Conservation (phyloP, 2,329 filamentous ascomycete genomes). For the Beauveria bassiana region DNA sequence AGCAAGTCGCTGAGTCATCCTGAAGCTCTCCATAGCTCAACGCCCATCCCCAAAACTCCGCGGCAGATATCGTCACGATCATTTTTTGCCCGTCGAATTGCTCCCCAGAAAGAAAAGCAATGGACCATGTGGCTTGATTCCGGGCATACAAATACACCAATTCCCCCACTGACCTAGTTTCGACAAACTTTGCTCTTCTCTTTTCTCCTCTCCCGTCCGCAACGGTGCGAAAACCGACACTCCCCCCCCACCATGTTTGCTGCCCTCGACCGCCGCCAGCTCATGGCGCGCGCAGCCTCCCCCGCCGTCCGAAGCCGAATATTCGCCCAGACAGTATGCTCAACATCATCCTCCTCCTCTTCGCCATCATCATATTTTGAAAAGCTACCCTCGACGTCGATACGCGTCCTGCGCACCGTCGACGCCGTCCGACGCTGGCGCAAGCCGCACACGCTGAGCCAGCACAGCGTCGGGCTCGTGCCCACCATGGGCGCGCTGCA, state of each 20-base stretch:
- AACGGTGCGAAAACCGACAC: not conserved
- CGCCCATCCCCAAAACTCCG: slow-evolving; percentile 37
- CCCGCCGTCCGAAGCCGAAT: not conserved
- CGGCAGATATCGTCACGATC: slow-evolving; percentile 41
- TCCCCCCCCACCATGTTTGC: not conserved
- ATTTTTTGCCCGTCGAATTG: slow-evolving; percentile 8
- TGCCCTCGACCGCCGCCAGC: not conserved
- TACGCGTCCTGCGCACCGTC: slow-evolving; percentile 71
- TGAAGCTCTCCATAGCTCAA: not conserved
- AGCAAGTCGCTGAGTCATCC: not conserved
- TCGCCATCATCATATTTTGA: slow-evolving; percentile 22
- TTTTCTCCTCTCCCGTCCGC: not conserved
- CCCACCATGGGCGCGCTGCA: slow-evolving; percentile 99
- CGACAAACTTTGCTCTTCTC: not conserved
- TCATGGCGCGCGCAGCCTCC: slow-evolving; percentile 5
- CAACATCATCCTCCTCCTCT: slow-evolving; percentile 10
- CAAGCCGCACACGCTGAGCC: slow-evolving; percentile 53
- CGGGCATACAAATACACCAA: not conserved
- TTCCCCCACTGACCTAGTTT: slow-evolving; percentile 1
- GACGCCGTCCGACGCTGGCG: slow-evolving; percentile 63
- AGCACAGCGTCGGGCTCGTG: slow-evolving; percentile 74
- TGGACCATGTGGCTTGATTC: not conserved
- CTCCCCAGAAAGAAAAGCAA: not conserved
- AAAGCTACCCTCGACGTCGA: slow-evolving; percentile 48
- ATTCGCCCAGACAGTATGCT: slow-evolving; percentile 15